These are phyloP conservation scores for Fragilaria radians DNA, from an alignment of 108 stramenopile species.

Conservation along the genomic window DNA sequence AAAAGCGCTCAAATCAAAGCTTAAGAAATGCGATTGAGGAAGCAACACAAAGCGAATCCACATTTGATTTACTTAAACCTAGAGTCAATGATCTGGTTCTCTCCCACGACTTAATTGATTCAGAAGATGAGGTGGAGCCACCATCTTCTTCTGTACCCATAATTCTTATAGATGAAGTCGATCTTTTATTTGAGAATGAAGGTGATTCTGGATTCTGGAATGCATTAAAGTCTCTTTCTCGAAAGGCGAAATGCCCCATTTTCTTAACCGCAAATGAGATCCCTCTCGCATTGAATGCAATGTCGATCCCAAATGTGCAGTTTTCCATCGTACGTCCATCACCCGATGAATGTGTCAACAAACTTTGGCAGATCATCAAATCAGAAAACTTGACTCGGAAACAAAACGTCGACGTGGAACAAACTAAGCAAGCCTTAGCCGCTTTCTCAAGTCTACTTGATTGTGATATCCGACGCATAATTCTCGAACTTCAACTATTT, in stretches of 20 bases:
- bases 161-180: conserved; percentile 83
- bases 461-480: conserved; percentile 59
- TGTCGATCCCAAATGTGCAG: conserved; percentile 23
- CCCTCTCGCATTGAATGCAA: conserved; percentile 23
- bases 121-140: conserved; percentile 30
- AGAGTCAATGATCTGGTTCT: neutral
- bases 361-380: conserved; percentile 31
- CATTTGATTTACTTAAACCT: conserved; percentile 7
- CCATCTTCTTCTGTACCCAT: conserved; percentile 38
- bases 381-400: conserved; percentile 26
- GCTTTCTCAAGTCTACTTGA: conserved; percentile 36
- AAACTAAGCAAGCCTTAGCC: conserved; percentile 9
- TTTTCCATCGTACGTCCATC: conserved; percentile 33
- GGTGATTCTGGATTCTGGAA: conserved; percentile 81
- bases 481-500: conserved; percentile 58
- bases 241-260: conserved; percentile 75
- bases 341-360: conserved; percentile 40
- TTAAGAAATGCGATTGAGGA: conserved; percentile 66
- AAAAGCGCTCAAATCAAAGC: conserved; percentile 37
- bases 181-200: conserved; percentile 54
- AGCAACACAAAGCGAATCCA: conserved; percentile 71
- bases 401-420: conserved; percentile 9
- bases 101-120: conserved; percentile 1
- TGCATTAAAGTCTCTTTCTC: conserved; percentile 44
- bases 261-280: conserved; percentile 51